phyloP scores from a whole-genome alignment of 805 yeast genomes.

The Ogataea minuta region DNA sequence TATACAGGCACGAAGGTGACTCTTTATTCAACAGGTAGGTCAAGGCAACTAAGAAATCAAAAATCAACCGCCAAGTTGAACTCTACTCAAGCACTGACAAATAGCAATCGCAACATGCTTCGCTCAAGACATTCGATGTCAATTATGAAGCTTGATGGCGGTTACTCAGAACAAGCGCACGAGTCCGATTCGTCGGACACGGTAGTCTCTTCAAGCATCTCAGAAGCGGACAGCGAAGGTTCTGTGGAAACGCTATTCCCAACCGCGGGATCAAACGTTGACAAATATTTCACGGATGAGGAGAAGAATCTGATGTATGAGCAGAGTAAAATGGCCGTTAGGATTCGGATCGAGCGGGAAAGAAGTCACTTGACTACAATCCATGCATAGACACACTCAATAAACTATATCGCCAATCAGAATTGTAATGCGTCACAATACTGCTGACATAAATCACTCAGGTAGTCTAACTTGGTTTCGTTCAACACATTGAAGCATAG shows the following conservation, averaged over 20 bases:
- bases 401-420: conserved; percentile 11
- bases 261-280: conserved; percentile 13
- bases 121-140: conserved; percentile 27
- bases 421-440: conserved; percentile 40
- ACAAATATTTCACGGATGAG: conserved; percentile 22
- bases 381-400: conserved; percentile 7
- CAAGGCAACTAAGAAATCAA: conserved; percentile 17
- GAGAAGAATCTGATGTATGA: conserved; percentile 30
- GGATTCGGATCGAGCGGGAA: conserved; percentile 36
- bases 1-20: conserved; percentile 2
- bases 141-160: conserved; percentile 23
- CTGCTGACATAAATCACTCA: conserved; percentile 39
- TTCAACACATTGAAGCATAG: conserved; percentile 37
- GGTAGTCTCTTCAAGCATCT: conserved; percentile 10
- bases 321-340: conserved; percentile 34
- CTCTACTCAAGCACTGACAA: background rate
- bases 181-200: conserved; percentile 18
- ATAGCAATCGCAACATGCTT: conserved; percentile 14
- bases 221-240: conserved; percentile 11
- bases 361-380: conserved; percentile 12
- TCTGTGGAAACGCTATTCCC: conserved; percentile 7
- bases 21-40: conserved; percentile 5
- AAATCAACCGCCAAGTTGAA: conserved; percentile 13
- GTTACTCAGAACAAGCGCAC: conserved; percentile 11
- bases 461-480: conserved; percentile 36